phyloP scores from a whole-genome alignment of 2,329 filamentous ascomycete genomes.

The Penicillium sp. region DNA sequence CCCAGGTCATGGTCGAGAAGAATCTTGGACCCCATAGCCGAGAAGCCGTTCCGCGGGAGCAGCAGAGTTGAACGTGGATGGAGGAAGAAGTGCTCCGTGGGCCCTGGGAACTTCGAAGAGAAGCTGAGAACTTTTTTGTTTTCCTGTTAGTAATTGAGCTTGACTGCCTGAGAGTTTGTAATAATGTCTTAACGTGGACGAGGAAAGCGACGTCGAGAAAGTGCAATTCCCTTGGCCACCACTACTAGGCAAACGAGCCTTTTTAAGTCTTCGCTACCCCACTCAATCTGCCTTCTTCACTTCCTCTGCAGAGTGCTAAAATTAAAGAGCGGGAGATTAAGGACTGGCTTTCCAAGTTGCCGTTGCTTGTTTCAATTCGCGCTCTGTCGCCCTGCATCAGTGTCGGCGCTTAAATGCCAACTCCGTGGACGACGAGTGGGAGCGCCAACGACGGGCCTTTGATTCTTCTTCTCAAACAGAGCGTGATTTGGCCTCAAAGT shows the following conservation, averaged over 20 bases:
- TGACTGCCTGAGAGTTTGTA: neutral
- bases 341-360: constrained; percentile 1
- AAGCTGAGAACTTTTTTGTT: neutral
- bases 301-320: constrained; percentile 1
- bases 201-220: neutral
- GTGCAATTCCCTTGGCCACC: neutral
- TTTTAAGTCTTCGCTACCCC: neutral
- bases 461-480: neutral
- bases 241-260: neutral
- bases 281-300: neutral
- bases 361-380: constrained; percentile 21
- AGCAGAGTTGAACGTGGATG: neutral
- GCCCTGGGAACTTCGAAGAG: neutral
- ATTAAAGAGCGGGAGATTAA: constrained; percentile 7
- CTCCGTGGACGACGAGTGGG: neutral
- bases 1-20: neutral
- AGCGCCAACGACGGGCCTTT: neutral
- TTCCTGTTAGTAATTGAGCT: neutral
- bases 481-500: neutral
- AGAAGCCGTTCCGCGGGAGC: constrained; percentile 9
- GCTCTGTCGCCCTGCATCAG: constrained; percentile 5
- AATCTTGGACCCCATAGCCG: neutral
- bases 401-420: constrained; percentile 13
- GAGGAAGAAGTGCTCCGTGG: neutral
- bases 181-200: neutral